Conservation (phyloP, 768 basidiomycete species). For the Antrodiella citrinella region DNA sequence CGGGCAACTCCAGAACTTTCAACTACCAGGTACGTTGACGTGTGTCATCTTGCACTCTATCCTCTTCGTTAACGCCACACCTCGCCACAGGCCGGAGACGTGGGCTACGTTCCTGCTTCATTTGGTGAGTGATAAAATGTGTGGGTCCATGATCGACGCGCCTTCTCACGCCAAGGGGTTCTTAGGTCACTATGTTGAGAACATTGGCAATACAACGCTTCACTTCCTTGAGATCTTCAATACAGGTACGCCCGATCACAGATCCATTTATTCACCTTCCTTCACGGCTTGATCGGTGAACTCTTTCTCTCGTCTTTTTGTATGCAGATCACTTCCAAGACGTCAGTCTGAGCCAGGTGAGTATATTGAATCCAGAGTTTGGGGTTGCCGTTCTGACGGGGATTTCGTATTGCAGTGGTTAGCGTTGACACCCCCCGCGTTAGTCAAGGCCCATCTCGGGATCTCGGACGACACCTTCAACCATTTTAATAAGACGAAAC, state of each 20-base stretch:
- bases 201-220: constrained; percentile 46
- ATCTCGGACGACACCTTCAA: constrained; percentile 43
- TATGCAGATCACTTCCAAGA: constrained; percentile 41
- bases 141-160: neutral
- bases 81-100: neutral
- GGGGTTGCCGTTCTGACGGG: neutral
- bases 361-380: neutral
- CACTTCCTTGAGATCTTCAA: constrained; percentile 50
- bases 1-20: constrained; percentile 2
- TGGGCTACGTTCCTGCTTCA: constrained; percentile 45
- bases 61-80: neutral
- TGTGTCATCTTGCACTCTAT: neutral
- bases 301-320: neutral
- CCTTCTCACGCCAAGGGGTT: neutral
- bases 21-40: constrained; percentile 4
- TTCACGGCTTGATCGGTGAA: neutral
- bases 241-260: constrained; percentile 26
- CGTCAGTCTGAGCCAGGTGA: constrained; percentile 36
- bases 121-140: constrained; percentile 30
- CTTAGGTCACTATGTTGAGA: constrained; percentile 55
- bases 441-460: constrained; percentile 56
- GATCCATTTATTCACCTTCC: too few relatives aligned
- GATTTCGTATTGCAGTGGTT: constrained; percentile 36
- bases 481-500: constrained; percentile 43
- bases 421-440: constrained; percentile 46